Percentiles rank a stretch among this genome's conserved stretches.
phyloP scores from a whole-genome alignment of 1,284 basidiomycete genomes.

The Heterobasidion annosum region DNA sequence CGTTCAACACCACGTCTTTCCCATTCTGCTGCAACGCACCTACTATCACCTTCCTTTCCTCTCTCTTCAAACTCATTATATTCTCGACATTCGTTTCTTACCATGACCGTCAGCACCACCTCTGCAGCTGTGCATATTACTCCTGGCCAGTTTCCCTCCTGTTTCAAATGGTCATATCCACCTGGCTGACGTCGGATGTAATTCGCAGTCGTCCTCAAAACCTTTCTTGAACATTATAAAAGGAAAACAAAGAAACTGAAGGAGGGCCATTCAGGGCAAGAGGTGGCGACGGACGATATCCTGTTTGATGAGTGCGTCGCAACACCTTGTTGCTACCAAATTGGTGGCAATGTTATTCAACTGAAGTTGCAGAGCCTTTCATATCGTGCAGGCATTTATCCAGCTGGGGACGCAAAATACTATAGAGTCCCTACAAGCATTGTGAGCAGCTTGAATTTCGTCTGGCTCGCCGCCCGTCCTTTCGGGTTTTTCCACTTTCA shows the following conservation, averaged over 20 bases:
- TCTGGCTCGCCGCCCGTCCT: neutral
- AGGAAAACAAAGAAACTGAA: constrained; percentile 33
- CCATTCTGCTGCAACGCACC: neutral
- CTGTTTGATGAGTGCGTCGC: constrained; percentile 50
- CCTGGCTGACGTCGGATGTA: neutral
- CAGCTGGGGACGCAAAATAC: constrained; percentile 50
- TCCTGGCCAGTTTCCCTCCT: neutral
- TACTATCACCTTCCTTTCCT: neutral
- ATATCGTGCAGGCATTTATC: constrained; percentile 63
- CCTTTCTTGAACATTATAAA: constrained; percentile 51
- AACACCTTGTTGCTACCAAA: neutral
- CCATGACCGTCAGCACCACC: constrained; percentile 2
- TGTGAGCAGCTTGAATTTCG: constrained; percentile 25
- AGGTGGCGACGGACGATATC: constrained; percentile 46
- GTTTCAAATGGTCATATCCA: neutral
- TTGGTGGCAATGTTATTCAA: no score
- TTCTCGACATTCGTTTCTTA: neutral
- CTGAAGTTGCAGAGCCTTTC: constrained; percentile 36
- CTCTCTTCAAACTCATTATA: neutral
- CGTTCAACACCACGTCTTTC: neutral
- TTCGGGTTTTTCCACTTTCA: no score
- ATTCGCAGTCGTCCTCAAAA: constrained; percentile 37
- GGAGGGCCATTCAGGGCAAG: constrained; percentile 19
- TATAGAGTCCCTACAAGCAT: constrained; percentile 51
- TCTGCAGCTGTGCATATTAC: constrained; percentile 4